A percentile compares a stretch with the other conserved stretches of the same genome.
Evolutionary conservation across 768 basidiomycete genomes (phyloP).

Genomic region (Chalciporus pseudorubinellus): DNA sequence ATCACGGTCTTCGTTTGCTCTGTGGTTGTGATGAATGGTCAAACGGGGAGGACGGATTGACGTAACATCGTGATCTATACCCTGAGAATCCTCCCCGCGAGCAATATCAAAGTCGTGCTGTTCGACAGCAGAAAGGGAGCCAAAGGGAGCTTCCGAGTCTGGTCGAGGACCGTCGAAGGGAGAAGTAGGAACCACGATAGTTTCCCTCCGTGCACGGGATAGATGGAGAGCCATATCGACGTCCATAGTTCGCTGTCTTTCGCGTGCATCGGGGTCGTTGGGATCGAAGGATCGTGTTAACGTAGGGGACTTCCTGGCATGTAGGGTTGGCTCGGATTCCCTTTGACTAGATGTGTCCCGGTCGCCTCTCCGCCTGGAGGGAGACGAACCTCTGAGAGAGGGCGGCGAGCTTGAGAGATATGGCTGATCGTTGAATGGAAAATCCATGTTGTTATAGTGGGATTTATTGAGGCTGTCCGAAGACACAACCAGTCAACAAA

Average conservation of each 20-base stretch:
- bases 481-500: not conserved
- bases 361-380: constrained; percentile 36
- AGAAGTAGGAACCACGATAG: constrained; percentile 40
- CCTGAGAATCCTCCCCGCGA: constrained; percentile 28
- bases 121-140: constrained; percentile 47
- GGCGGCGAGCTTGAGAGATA: constrained; percentile 41
- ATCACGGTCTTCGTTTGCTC: constrained; percentile 46
- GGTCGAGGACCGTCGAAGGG: constrained; percentile 33
- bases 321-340: constrained; percentile 39
- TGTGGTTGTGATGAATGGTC: constrained; percentile 30
- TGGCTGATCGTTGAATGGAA: constrained; percentile 34
- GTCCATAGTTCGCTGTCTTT: constrained; percentile 92
- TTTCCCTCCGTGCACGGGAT: constrained; percentile 67
- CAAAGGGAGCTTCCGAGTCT: constrained; percentile 35
- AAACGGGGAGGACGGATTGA: not conserved
- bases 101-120: constrained; percentile 46
- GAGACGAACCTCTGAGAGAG: constrained; percentile 41
- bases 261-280: constrained; percentile 71
- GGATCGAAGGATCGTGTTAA: constrained; percentile 61
- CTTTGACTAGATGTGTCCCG: constrained; percentile 37
- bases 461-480: constrained; percentile 2
- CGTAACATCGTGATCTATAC: constrained; percentile 9
- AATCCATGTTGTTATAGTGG: constrained; percentile 32
- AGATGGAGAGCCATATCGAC: constrained; percentile 88
- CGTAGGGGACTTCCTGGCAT: constrained; percentile 59